Base-by-base conservation (phyloP, 148 eudicot species). In the Bassia scoparia region DNA sequence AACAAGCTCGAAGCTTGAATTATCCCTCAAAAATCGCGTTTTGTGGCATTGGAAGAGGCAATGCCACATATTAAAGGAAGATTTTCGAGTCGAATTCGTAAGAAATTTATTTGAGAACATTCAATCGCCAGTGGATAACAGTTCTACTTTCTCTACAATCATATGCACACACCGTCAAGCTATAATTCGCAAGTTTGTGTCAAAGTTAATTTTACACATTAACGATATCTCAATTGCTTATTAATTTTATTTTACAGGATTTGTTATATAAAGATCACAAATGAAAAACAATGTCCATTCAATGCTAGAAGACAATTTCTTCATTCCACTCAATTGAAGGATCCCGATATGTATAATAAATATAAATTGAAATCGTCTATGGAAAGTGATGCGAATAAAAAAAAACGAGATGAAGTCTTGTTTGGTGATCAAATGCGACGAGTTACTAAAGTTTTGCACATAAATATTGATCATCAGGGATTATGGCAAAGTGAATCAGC, bases 71-170 rank as follows among this genome's bases (percentile, higher is more conserved):
- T 55, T 78, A 35, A 73, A 96, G 98, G n/a, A 90, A 84, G 73
- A 82, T 93, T 46, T 69, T 82, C 23, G 52, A 52, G 23, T 80
- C 86, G 14, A 23, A 21, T 63, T 66, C 88, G 21, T n/a, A 77
- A 53, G 49, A 80, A 84, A 68, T 24, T 72, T 90, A 6, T 90
- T 69, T 63, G 89, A 93, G 70, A n/a, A n/a, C n/a, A 83, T 93
- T 64, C 68, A n/a, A 74, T 73, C 96, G 98, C 75, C 86, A 86
- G 29, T 93, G 94, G n/a, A n/a, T n/a, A 94, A 93, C 77, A 93
- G 88, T n/a, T n/a, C 96, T 92, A 70, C 15, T 3, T 79, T 2
- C n/a, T 58, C 21, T 49, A 14, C 0, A 16, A 3, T 18, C 53
- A 17, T 49, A n/a, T 49, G 53, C n/a, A 49, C 53, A 49, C n/a